These are phyloP conservation scores for Penicillium sp. DNA, from an alignment of 2,329 filamentous ascomycete species.

Conservation along the genomic window DNA sequence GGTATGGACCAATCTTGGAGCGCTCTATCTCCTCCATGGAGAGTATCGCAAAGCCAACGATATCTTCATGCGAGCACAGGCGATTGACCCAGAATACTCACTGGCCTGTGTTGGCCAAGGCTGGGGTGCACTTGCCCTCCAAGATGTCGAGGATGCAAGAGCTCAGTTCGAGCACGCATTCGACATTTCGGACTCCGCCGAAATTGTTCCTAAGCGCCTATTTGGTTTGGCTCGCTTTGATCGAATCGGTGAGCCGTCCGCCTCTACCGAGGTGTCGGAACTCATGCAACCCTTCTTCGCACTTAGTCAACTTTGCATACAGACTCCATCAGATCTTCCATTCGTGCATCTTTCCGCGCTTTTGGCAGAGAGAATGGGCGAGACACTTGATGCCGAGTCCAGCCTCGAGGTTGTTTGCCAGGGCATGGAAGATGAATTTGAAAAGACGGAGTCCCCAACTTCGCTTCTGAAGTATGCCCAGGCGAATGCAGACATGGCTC, in stretches of 20 bases:
- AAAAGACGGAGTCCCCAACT: slow-evolving; percentile 71
- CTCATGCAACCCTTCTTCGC: slow-evolving; percentile 87
- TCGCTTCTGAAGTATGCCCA: slow-evolving; percentile 74
- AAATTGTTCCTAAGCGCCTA: slow-evolving; percentile 68
- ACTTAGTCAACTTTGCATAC: slow-evolving; percentile 71
- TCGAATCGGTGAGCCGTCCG: slow-evolving; percentile 57
- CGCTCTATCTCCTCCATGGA: slow-evolving; percentile 77
- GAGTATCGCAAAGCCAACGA: slow-evolving; percentile 84
- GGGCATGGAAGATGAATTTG: slow-evolving; percentile 74
- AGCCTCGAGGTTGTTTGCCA: slow-evolving; percentile 65
- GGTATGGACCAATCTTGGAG: slow-evolving; percentile 86
- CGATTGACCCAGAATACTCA: slow-evolving; percentile 87
- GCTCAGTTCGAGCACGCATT: slow-evolving; percentile 90
- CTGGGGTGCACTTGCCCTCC: slow-evolving; percentile 72
- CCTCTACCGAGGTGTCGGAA: slow-evolving; percentile 53
- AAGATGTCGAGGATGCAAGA: slow-evolving; percentile 71
- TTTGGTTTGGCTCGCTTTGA: slow-evolving; percentile 83
- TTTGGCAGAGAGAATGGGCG: slow-evolving; percentile 74
- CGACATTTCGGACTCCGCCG: slow-evolving; percentile 79
- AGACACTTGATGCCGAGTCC: slow-evolving; percentile 60
- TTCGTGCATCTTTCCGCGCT: slow-evolving; percentile 75
- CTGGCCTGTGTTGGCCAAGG: slow-evolving; percentile 94
- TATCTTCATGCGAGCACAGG: slow-evolving; percentile 85
- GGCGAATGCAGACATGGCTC: slow-evolving; percentile 79
- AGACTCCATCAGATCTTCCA: slow-evolving; percentile 66